A percentile compares a stretch with the other conserved stretches of the same genome.
Conservation (phyloP, 208 protist genomes). For the Naegleria gruberi region DNA sequence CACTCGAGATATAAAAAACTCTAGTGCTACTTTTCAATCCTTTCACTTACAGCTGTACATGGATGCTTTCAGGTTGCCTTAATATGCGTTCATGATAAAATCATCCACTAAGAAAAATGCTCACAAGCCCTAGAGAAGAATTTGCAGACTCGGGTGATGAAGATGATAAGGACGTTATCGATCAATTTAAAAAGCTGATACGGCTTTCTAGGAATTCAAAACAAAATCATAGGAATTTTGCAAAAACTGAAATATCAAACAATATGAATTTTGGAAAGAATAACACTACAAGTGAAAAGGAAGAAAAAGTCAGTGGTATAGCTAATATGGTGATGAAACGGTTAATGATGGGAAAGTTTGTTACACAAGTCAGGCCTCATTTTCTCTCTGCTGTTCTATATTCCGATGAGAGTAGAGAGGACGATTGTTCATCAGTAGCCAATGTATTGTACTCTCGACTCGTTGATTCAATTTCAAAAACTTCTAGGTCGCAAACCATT, state of each 20-base stretch:
- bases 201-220: background rate
- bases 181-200: background rate
- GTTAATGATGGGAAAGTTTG: background rate
- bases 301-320: background rate
- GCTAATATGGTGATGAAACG: background rate
- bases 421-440: background rate
- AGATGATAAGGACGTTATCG: background rate
- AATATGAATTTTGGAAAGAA: background rate
- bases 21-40: too few relatives aligned
- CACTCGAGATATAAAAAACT: too few relatives aligned
- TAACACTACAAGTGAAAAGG: background rate
- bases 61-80: too few relatives aligned
- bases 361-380: background rate
- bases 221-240: background rate
- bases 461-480: background rate
- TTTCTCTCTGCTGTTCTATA: background rate
- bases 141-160: too few relatives aligned
- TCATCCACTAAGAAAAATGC: too few relatives aligned
- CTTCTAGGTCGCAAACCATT: background rate
- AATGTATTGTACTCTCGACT: background rate
- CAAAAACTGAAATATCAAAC: background rate
- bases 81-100: too few relatives aligned
- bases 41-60: too few relatives aligned
- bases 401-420: background rate
- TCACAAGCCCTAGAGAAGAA: too few relatives aligned